Evolutionary conservation across 2,329 filamentous ascomycete species (phyloP).

Genomic region (Fusarium mangiferae): DNA sequence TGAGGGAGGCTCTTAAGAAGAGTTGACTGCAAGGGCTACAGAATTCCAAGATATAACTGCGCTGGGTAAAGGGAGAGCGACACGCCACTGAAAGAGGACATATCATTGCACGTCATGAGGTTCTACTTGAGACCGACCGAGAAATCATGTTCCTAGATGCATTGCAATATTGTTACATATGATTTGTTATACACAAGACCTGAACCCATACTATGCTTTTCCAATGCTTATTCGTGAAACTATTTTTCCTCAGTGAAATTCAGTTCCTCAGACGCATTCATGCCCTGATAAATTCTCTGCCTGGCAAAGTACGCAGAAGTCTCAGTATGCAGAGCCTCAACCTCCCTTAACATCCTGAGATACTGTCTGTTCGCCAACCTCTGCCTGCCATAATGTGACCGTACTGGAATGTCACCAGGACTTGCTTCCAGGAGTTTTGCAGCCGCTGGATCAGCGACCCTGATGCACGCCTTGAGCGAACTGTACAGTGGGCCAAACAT

Average conservation of each 20-base stretch:
- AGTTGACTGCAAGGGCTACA: constrained; percentile 18
- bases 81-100: neutral
- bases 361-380: constrained; percentile 48
- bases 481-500: constrained; percentile 56
- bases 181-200: constrained; percentile 16
- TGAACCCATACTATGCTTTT: neutral
- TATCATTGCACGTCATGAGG: neutral
- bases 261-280: neutral
- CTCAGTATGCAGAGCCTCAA: constrained; percentile 42
- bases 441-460: constrained; percentile 63
- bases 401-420: neutral
- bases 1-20: constrained; percentile 65
- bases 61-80: neutral
- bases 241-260: neutral
- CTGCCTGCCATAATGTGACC: constrained; percentile 27
- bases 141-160: neutral
- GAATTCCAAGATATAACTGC: constrained; percentile 20
- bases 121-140: neutral
- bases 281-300: neutral
- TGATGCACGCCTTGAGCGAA: constrained; percentile 64
- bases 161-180: constrained; percentile 23
- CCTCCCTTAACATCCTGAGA: constrained; percentile 46
- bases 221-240: neutral
- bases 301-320: constrained; percentile 13
- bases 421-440: neutral